These are phyloP conservation scores for Amanita subjunquillea DNA, from an alignment of 768 basidiomycete species.

Conservation along the genomic window DNA sequence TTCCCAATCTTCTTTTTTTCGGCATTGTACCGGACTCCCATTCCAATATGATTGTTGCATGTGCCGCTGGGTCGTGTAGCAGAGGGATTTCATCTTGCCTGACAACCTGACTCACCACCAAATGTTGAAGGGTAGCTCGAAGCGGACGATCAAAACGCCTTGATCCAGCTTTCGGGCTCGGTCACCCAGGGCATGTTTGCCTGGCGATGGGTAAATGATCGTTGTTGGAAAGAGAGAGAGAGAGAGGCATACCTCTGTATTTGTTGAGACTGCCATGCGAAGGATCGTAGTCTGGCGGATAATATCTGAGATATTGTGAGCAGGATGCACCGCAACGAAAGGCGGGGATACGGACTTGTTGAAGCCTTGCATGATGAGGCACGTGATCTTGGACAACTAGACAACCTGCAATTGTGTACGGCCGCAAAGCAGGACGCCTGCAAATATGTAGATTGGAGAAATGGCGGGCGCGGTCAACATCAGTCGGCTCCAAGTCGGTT, in stretches of 20 bases:
- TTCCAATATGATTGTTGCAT: constrained; percentile 95
- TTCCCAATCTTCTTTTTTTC: constrained; percentile 96
- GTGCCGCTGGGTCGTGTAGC: constrained; percentile 48
- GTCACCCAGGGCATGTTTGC: constrained; percentile 91
- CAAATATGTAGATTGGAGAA: too few relatives aligned
- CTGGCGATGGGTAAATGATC: constrained; percentile 21
- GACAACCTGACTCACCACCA: constrained; percentile 62
- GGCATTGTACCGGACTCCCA: constrained; percentile 99
- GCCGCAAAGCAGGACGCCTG: too few relatives aligned
- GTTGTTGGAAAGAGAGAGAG: background rate
- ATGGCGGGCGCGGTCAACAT: too few relatives aligned
- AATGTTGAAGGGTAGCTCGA: constrained; percentile 94
- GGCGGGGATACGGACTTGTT: constrained; percentile 26
- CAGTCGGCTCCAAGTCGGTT: background rate
- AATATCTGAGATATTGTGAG: constrained; percentile 24
- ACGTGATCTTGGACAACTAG: too few relatives aligned
- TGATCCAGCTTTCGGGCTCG: constrained; percentile 93
- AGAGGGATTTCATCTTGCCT: background rate
- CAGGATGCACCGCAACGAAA: background rate
- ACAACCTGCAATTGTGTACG: too few relatives aligned
- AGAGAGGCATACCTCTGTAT: constrained; percentile 42
- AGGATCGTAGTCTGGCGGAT: constrained; percentile 41
- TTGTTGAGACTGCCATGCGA: constrained; percentile 63
- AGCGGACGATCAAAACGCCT: constrained; percentile 91
- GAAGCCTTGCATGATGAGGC: constrained; percentile 29